phyloP scores from a whole-genome alignment of 2,329 filamentous ascomycete genomes.

The Bipolaris cookei region DNA sequence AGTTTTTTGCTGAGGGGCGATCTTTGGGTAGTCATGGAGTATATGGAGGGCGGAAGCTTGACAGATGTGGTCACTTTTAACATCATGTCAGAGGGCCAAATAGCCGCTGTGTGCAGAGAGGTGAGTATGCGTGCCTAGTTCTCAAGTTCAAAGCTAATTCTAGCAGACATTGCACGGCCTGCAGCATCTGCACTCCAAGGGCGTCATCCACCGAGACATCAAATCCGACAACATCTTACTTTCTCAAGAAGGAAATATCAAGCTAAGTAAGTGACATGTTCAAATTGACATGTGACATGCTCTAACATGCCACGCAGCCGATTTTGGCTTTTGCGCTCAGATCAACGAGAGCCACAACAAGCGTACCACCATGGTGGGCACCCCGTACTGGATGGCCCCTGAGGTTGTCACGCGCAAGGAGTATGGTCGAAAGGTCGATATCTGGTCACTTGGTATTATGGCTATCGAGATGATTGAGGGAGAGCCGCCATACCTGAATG shows the following conservation, averaged over 20 bases:
- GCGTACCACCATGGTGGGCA: constrained; percentile 98
- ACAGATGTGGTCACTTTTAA: constrained; percentile 99
- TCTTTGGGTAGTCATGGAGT: constrained; percentile 99
- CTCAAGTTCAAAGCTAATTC: constrained; percentile 16
- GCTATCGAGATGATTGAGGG: constrained; percentile 99
- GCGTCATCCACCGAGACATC: constrained; percentile 97
- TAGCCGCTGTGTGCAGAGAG: constrained; percentile 92
- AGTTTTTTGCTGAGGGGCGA: constrained; percentile 90
- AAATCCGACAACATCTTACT: constrained; percentile 98
- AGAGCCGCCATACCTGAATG: constrained; percentile 94
- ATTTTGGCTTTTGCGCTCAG: constrained; percentile 98
- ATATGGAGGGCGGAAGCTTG: constrained; percentile 97
- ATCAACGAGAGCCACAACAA: constrained; percentile 98
- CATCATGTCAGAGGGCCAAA: constrained; percentile 98
- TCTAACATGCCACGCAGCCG: constrained; percentile 63
- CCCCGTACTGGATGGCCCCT: constrained; percentile 99
- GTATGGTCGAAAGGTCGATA: constrained; percentile 97
- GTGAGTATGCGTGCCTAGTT: constrained; percentile 48
- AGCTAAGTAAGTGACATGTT: constrained; percentile 74
- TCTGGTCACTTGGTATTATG: constrained; percentile 99
- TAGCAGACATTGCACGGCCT: constrained; percentile 78
- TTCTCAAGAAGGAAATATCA: constrained; percentile 93
- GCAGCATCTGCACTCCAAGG: constrained; percentile 95
- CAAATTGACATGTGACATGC: not conserved
- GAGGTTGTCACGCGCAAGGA: constrained; percentile 97